Evolutionary conservation across 495 filamentous ascomycete species (phyloP), one percentile per base, ranked within the genome.

Genomic region (Aspergillus conjunctus): DNA sequence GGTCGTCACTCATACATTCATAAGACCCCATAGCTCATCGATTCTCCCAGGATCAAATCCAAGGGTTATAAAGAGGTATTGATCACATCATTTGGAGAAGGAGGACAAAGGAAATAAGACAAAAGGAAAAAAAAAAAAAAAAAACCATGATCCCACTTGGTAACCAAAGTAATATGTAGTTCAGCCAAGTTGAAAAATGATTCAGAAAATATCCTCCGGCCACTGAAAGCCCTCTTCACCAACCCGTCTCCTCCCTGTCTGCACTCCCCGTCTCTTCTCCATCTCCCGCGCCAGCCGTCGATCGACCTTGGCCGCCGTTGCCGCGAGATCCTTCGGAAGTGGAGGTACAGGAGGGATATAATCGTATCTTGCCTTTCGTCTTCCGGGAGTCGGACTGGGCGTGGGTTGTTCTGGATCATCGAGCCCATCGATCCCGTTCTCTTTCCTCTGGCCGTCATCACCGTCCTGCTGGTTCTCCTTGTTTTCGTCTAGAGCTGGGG

Each of bases 191-290:
- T 15, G 17, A 54, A 54, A 20, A 18, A 48, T 4, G 10, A 17
- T 18, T 74, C 59, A 82, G 54, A 82, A 82, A 12, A 81, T 72
- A 64, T 81, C 79, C 43, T 79, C 77, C 0, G 73, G 73, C 80
- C 80, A 83, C 17, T 71, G 65, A 37, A 74, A 82, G 7, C 45
- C 21, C 31, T 51, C 58, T 12, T 46, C 31, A 26, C 21, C 26
- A 4, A 34, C 45, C 34, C 33, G 31, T 4, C 41, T 45, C 30
- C 11, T 52, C 20, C 32, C 51, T 51, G 20, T 49, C 54, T 31
- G 52, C 50, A 51, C 33, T 41, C 58, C 52, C 26, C 64, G 62
- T 20, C 66, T 66, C 59, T 71, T 73, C 21, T 61, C 64, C 11
- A 70, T 73, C 22, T 78, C 74, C 21, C 54, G 68, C 12, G 63